These are phyloP conservation scores for Clohesyomyces aquaticus DNA, from an alignment of 495 filamentous ascomycete genomes.

Conservation along the genomic window DNA sequence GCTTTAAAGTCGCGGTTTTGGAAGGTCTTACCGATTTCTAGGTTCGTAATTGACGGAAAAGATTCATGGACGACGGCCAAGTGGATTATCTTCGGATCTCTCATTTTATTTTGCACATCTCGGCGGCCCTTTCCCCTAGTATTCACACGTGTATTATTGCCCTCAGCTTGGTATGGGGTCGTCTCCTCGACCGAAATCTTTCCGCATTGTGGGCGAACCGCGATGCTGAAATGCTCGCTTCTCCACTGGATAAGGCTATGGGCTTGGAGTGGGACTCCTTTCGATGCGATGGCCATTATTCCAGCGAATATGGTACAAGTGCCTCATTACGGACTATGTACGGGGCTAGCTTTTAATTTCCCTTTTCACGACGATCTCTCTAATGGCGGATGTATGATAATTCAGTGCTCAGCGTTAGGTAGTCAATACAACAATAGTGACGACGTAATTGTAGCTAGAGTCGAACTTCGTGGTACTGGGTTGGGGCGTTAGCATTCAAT, in stretches of 20 bases:
- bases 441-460: no score
- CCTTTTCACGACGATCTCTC: neutral
- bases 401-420: neutral
- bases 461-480: neutral
- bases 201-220: neutral
- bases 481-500: neutral
- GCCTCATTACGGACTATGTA: neutral
- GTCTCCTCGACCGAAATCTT: no score
- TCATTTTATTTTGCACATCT: neutral
- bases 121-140: neutral
- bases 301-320: neutral
- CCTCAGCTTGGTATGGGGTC: neutral
- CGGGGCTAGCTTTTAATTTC: neutral
- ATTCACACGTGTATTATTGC: neutral
- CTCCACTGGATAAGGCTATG: neutral
- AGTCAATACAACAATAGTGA: no score
- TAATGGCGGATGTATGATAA: neutral
- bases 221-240: slow-evolving; percentile 26
- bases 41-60: neutral
- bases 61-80: neutral
- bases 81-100: slow-evolving; percentile 1
- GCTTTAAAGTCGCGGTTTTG: neutral
- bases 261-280: neutral
- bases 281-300: neutral
- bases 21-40: neutral